These are phyloP conservation scores for Chrysosporium queenslandicum DNA, from an alignment of 2,329 filamentous ascomycete genomes.

Conservation along the genomic window DNA sequence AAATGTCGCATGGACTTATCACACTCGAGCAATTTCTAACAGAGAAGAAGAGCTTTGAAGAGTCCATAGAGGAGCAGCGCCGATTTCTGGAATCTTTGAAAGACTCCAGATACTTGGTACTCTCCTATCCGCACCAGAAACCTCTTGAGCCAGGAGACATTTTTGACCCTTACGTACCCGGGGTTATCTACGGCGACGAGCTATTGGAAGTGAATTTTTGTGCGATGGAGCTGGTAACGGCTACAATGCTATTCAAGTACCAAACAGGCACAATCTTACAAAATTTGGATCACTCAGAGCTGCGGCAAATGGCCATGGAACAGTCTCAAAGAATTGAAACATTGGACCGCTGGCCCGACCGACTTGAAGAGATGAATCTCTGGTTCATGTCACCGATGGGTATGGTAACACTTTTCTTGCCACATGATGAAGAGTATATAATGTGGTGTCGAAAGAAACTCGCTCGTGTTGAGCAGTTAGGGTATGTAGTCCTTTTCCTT, in stretches of 20 bases:
- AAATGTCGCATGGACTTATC: constrained; percentile 55
- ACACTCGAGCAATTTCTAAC: constrained; percentile 52
- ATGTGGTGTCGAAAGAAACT: constrained; percentile 75
- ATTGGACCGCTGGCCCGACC: constrained; percentile 60
- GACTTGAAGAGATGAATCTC: constrained; percentile 60
- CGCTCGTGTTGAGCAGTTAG: constrained; percentile 64
- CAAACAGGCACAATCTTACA: constrained; percentile 54
- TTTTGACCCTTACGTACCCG: constrained; percentile 61
- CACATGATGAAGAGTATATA: constrained; percentile 58
- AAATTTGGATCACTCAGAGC: constrained; percentile 43
- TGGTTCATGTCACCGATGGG: constrained; percentile 65
- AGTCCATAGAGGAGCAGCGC: constrained; percentile 34
- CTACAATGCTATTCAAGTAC: constrained; percentile 69
- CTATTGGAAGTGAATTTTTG: constrained; percentile 67
- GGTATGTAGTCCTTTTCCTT: constrained; percentile 47
- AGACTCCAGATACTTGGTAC: constrained; percentile 53
- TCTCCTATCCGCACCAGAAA: constrained; percentile 49
- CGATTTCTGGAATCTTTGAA: constrained; percentile 53
- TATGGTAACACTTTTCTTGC: constrained; percentile 70
- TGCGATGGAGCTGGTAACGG: constrained; percentile 65
- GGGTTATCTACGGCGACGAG: constrained; percentile 58
- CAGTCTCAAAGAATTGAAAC: constrained; percentile 72
- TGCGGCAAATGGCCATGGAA: constrained; percentile 54
- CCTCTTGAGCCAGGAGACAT: constrained; percentile 53
- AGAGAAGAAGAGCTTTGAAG: constrained; percentile 49